Evolutionary conservation across 108 stramenopile genomes (phyloP).

Genomic region (Fragilaria crotonensis): DNA sequence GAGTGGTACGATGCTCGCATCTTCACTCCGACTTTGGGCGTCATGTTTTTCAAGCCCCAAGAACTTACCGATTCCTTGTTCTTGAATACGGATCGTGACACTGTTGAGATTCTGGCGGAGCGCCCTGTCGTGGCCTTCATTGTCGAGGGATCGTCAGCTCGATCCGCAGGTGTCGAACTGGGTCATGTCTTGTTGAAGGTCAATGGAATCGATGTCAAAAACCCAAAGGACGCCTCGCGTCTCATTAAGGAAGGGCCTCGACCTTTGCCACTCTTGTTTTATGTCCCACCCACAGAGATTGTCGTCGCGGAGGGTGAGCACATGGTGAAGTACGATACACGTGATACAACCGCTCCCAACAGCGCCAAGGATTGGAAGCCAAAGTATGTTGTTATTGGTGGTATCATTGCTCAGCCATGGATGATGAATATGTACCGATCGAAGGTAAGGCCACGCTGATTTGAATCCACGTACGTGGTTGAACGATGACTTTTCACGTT

Average conservation of each 20-base stretch:
- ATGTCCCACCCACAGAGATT: conserved; percentile 76
- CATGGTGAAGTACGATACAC: conserved; percentile 89
- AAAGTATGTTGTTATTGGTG: conserved; percentile 87
- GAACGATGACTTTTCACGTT: neutral
- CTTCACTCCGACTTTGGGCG: conserved; percentile 86
- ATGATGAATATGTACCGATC: conserved; percentile 93
- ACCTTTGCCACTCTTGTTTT: conserved; percentile 74
- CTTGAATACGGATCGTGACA: conserved; percentile 55
- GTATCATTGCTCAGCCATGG: conserved; percentile 89
- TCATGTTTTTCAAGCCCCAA: conserved; percentile 92
- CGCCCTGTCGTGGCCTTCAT: conserved; percentile 88
- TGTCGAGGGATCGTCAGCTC: conserved; percentile 77
- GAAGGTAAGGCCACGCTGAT: conserved; percentile 47
- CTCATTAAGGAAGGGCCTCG: conserved; percentile 88
- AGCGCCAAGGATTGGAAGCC: conserved; percentile 87
- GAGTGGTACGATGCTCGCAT: conserved; percentile 87
- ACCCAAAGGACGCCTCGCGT: conserved; percentile 83
- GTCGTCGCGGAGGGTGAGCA: conserved; percentile 85
- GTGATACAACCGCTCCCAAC: conserved; percentile 79
- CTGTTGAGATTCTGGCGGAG: conserved; percentile 66
- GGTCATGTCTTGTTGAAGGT: conserved; percentile 84
- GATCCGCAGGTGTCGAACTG: conserved; percentile 75
- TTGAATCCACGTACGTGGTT: neutral
- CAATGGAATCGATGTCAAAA: conserved; percentile 82
- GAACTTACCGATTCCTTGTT: conserved; percentile 80